Evolutionary conservation across 805 yeast species (phyloP).

Genomic region (Starmerella potacharoeniae): DNA sequence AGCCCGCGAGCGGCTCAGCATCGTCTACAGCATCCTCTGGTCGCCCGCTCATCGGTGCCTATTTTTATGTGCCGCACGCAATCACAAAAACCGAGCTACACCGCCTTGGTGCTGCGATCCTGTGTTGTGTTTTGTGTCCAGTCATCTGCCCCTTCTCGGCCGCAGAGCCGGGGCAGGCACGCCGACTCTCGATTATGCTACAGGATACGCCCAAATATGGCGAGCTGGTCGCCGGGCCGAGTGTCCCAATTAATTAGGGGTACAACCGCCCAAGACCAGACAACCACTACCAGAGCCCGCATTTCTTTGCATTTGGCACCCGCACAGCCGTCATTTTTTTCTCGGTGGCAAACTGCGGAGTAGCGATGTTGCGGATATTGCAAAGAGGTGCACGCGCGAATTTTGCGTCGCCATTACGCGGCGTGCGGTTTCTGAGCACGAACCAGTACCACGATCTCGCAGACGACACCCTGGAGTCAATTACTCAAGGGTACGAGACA

Average conservation of each 20-base stretch:
- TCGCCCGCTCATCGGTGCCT: background rate
- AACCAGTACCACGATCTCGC: conserved; percentile 52
- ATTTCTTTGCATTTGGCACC: background rate
- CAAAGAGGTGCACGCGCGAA: background rate
- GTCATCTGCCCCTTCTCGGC: background rate
- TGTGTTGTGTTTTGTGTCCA: background rate
- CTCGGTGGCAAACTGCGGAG: too few species aligned
- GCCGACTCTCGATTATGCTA: background rate
- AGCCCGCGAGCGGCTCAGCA: background rate
- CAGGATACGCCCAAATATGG: background rate
- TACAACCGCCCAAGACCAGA: too few species aligned
- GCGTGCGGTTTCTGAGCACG: conserved; percentile 15
- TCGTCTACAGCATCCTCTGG: background rate
- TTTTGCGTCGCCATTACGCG: background rate
- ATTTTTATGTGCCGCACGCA: background rate
- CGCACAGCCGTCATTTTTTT: too few species aligned
- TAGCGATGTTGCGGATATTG: too few species aligned
- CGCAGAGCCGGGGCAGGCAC: background rate
- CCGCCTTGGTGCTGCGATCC: background rate
- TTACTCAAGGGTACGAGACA: conserved; percentile 56
- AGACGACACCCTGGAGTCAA: conserved; percentile 54
- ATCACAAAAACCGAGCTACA: background rate
- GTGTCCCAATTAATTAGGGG: background rate
- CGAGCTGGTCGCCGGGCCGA: too few species aligned
- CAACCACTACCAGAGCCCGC: background rate